Evolutionary conservation across 2,329 filamentous ascomycete genomes (phyloP).

Genomic region (Apiospora sp.): DNA sequence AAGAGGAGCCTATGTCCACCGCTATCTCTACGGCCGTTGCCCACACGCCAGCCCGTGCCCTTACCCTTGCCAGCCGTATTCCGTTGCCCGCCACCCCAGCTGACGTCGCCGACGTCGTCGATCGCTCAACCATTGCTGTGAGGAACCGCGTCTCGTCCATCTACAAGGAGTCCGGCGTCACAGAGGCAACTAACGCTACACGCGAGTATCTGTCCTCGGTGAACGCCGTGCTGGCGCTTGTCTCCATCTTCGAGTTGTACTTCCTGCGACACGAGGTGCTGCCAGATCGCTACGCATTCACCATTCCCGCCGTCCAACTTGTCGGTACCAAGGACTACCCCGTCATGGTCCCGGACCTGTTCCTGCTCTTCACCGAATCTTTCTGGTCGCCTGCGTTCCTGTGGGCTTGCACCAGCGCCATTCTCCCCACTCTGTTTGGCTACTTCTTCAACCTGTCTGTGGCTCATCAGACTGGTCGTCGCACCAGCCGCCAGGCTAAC

Average conservation of each 20-base stretch:
- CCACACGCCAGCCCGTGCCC: constrained; percentile 59
- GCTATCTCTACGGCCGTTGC: constrained; percentile 54
- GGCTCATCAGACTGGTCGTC: constrained; percentile 49
- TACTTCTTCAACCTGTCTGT: constrained; percentile 91
- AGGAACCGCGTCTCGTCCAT: constrained; percentile 70
- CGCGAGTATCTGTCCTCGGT: constrained; percentile 78
- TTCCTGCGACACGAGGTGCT: constrained; percentile 76
- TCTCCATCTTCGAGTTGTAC: constrained; percentile 74
- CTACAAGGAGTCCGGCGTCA: constrained; percentile 72
- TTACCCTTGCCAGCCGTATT: constrained; percentile 66
- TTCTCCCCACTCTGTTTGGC: constrained; percentile 74
- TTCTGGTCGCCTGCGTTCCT: constrained; percentile 87
- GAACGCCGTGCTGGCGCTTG: constrained; percentile 72
- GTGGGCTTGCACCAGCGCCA: constrained; percentile 77
- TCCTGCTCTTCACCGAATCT: constrained; percentile 73
- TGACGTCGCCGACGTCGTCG: constrained; percentile 78
- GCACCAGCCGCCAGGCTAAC: constrained; percentile 50
- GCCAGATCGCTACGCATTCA: constrained; percentile 75
- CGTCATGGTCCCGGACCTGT: constrained; percentile 81
- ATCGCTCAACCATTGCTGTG: constrained; percentile 72
- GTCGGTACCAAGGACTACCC: constrained; percentile 65
- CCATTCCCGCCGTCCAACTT: constrained; percentile 67
- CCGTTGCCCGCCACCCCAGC: constrained; percentile 83
- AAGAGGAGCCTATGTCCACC: constrained; percentile 31
- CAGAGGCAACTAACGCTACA: constrained; percentile 69